Base-by-base conservation (phyloP, 768 basidiomycete species). In the Lentinula guzmanii region DNA sequence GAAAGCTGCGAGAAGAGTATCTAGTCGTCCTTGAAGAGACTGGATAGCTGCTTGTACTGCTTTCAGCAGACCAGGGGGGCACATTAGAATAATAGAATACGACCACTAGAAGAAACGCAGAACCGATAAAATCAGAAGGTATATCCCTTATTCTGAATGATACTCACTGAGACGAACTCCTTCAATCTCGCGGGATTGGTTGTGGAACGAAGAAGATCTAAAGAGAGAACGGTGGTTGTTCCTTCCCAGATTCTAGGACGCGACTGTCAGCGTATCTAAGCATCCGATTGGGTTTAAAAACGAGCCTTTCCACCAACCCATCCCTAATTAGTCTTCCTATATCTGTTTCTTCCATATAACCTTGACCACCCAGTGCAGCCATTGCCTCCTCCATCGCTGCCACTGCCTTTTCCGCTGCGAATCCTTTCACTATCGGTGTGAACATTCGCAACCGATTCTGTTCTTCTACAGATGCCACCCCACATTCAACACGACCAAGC, bases 311-410 rank as follows among this genome's bases (percentile, higher is more conserved):
- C 11, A 91, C 91, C 7, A 88, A 68, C 2, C 78, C 77, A 73
- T 92, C 90, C 4, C 86, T 75, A 33, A 93, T 87, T 13, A 82
- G 66, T 41, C 82, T 81, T 8, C 85, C 87, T 52, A 92, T 83
- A 1, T 82, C 85, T 60, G 83, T 90, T 71, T 93, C 91, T 65
- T 89, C 87, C 89, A 92, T 92, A 67, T 91, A 93, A 0, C 91
- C 91, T 52, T 86, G 85, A 1, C 90, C 90, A 24, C 91, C 90
- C 2, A 91, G 73, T 5, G 84, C 76, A 35, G 83, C 75, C 89
- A 92, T 91, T 37, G 86, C 82, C 65, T 90, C 86, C 62, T 89
- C 86, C 76, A 91, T 85, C 2, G 83, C 86, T 0, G 77, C 68
- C 57, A 78, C 79, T 0, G 84, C 84, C 63, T 84, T 84, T 65